Evolutionary conservation across 2,329 filamentous ascomycete genomes (phyloP).

Genomic region (Claviceps cyperi): DNA sequence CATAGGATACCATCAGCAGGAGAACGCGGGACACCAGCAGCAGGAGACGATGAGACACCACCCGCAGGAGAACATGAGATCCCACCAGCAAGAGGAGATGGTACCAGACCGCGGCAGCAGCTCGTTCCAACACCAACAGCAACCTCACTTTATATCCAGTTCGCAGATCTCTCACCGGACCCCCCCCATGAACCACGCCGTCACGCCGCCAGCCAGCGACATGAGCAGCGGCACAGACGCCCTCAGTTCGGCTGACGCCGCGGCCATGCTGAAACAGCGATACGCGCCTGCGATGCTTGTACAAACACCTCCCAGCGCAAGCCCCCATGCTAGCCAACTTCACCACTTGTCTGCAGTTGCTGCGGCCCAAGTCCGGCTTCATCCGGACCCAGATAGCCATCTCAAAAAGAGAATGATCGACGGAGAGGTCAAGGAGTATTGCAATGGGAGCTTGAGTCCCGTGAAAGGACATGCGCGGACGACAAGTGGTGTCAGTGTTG

Average conservation of each 20-base stretch:
- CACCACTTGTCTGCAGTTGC: slow-evolving; percentile 44
- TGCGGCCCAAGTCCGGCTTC: slow-evolving; percentile 36
- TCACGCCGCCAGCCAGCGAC: slow-evolving; percentile 17
- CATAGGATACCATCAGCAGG: too few species aligned
- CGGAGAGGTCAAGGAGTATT: slow-evolving; percentile 51
- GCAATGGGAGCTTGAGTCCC: slow-evolving; percentile 29
- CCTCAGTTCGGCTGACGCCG: slow-evolving; percentile 9
- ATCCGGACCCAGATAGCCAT: slow-evolving; percentile 18
- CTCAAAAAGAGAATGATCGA: slow-evolving; percentile 64
- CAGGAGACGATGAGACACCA: too few species aligned
- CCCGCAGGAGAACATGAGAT: too few species aligned
- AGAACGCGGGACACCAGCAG: too few species aligned
- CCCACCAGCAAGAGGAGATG: too few species aligned
- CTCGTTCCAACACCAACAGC: slow-evolving; percentile 7
- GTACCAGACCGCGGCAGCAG: slow-evolving; percentile 4
- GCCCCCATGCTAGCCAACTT: slow-evolving; percentile 42
- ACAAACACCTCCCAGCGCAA: slow-evolving; percentile 10
- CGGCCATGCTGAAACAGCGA: slow-evolving; percentile 1
- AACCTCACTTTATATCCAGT: slow-evolving; percentile 8
- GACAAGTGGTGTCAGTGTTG: slow-evolving; percentile 50
- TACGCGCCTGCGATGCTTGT: neutral
- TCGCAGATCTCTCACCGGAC: slow-evolving; percentile 16
- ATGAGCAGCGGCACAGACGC: slow-evolving; percentile 7
- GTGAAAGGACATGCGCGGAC: slow-evolving; percentile 52
- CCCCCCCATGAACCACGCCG: slow-evolving; percentile 13